Evolutionary conservation across 208 protist genomes (phyloP), one percentile per base, ranked within the genome.

Genomic region (Leishmania tropica): DNA sequence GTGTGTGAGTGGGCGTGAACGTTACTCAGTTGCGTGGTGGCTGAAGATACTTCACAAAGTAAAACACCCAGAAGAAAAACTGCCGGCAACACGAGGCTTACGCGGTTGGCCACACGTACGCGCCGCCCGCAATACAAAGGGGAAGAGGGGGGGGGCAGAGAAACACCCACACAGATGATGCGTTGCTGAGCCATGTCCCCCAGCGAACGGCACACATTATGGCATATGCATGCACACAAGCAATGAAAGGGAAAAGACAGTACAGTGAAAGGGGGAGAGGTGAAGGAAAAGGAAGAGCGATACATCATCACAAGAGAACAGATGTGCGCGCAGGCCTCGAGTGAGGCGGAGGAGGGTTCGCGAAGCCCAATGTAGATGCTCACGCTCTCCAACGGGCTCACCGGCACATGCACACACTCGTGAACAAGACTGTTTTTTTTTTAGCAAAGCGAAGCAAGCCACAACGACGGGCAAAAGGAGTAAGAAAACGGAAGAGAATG

Each of bases 1-100:
- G 72, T 73, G 15, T 77, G 35, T 73, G 28, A 73, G 51, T 80
- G n/a, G n/a, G 19, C n/a, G 31, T 21, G 47, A 56, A 13, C 45
- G 60, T 17, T 31, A 37, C n/a, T 60, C 3, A 24, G 51, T 79
- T 8, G 58, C 58, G 8, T 15, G 28, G 7, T 21, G 51, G 51
- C 51, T 54, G 51, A 54, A 21, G 51, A 21, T 54, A 54, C 51
- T 54, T 21, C 51, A 54, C 15, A 54, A 54, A 54, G 51, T 54
- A 21, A 68, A 68, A 31, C 62, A 19, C 13, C 3, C 6, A 40
- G 8, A 17, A 40, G 40, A 68, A 40, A 40, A 11, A 40, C 31
- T 15, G 62, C 13, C 31, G 62, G 62, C 31, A 13, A 68, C 62
- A 68, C 31, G 31, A 68, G 31, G 62, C 62, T 35, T 40, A 13